Conservation (phyloP, 2,329 filamentous ascomycete genomes). For the Fusarium chaquense region DNA sequence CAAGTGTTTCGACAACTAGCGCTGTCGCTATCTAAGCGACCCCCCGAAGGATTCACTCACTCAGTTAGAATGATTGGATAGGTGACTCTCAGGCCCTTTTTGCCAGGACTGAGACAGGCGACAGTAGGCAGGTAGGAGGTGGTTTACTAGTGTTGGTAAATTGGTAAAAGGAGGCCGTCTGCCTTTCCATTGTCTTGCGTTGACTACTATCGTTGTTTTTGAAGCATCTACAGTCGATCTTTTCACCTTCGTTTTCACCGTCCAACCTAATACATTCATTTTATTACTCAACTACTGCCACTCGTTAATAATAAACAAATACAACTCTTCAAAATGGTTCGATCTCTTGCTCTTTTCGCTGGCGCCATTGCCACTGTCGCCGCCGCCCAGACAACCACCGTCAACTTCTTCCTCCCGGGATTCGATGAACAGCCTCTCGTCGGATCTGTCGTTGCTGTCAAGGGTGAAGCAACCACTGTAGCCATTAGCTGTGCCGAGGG, state of each 20-base stretch:
- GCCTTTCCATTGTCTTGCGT: background rate
- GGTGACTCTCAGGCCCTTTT: background rate
- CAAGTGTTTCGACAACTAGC: constrained; percentile 29
- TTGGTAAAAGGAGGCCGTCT: constrained; percentile 14
- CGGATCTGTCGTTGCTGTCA: constrained; percentile 50
- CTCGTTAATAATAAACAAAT: constrained; percentile 6
- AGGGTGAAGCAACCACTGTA: constrained; percentile 49
- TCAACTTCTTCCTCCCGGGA: constrained; percentile 48
- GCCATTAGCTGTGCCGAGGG: constrained; percentile 45
- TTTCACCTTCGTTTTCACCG: constrained; percentile 10
- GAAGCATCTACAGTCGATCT: background rate
- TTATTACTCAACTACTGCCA: constrained; percentile 21
- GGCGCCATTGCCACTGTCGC: constrained; percentile 36
- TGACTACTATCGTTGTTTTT: constrained; percentile 5
- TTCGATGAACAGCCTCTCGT: constrained; percentile 41
- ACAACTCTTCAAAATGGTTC: constrained; percentile 40
- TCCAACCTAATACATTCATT: constrained; percentile 35
- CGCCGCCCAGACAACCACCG: constrained; percentile 47
- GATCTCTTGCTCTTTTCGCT: constrained; percentile 45
- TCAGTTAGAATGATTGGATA: constrained; percentile 11
- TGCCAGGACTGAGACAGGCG: background rate
- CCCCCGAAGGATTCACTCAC: constrained; percentile 31
- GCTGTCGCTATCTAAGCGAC: constrained; percentile 18
- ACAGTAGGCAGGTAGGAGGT: background rate
- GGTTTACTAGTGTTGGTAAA: background rate